Percentiles rank a stretch among this genome's conserved stretches.
Conservation (phyloP, 352 stramenopile species). For the Globisporangium orthogonon region DNA sequence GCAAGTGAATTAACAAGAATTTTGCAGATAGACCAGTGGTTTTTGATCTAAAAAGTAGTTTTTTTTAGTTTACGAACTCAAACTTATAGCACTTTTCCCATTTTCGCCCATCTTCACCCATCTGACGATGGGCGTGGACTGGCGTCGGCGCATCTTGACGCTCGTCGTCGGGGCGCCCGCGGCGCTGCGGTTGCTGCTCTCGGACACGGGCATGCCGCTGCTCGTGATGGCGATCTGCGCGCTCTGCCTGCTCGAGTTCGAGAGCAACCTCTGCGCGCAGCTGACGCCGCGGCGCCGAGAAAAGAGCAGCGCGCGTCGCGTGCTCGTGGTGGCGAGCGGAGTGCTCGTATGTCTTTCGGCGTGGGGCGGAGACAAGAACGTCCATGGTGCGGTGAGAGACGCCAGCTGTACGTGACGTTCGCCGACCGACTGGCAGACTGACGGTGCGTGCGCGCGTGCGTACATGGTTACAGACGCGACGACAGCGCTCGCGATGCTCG, state of each 20-base stretch:
- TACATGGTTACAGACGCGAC: slow-evolving; percentile 39
- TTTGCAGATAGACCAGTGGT: too few relatives aligned
- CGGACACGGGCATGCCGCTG: slow-evolving; percentile 36
- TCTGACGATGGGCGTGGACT: slow-evolving; percentile 40
- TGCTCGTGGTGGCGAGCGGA: slow-evolving; percentile 24
- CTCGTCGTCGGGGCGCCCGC: slow-evolving; percentile 50
- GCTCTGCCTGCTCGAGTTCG: slow-evolving; percentile 57
- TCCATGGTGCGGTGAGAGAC: slow-evolving; percentile 18
- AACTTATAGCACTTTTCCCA: too few relatives aligned
- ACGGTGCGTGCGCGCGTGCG: slow-evolving; percentile 6
- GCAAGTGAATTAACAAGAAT: too few relatives aligned
- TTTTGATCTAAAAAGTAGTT: too few relatives aligned
- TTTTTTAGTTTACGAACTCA: too few relatives aligned
- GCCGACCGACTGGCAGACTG: background rate
- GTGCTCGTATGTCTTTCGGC: slow-evolving; percentile 24
- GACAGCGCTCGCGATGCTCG: slow-evolving; percentile 19
- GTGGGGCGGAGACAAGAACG: slow-evolving; percentile 24
- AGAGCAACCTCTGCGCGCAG: slow-evolving; percentile 32
- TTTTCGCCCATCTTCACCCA: too few relatives aligned
- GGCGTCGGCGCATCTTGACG: slow-evolving; percentile 46
- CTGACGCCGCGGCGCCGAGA: slow-evolving; percentile 18
- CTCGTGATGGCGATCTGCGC: slow-evolving; percentile 42
- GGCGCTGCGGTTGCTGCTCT: slow-evolving; percentile 48
- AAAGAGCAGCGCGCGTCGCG: slow-evolving; percentile 10
- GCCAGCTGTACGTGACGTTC: too few relatives aligned